Base-by-base conservation (phyloP, 331 rosid species). In the Quercus lobata region DNA sequence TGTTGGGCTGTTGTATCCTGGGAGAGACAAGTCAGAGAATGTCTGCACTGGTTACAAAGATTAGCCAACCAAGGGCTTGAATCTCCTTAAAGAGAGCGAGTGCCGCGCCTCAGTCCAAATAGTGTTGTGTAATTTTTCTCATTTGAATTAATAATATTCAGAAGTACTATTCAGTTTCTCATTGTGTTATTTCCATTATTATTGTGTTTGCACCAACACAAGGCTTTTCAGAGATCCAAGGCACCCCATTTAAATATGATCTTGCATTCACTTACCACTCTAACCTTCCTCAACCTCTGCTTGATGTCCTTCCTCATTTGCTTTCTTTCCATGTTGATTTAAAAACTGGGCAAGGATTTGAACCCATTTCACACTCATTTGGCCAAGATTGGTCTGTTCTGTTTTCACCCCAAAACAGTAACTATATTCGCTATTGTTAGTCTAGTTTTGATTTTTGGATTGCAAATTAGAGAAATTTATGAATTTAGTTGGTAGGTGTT, bases 211-310 rank as follows among this genome's bases (percentile, higher is more conserved):
- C n/a, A n/a, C n/a, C 97, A 94, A 86, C 98, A 92, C 82, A 80
- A 68, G 85, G 86, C 62, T 87, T 86, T 74, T 83, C 87, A 2
- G 79, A 80, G 63, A 46, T 74, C 71, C 78, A 71, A 25, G 85
- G 44, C 71, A 65, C 69, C 73, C 83, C 76, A 5, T 80, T 80
- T 73, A 84, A 91, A 5, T 78, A 79, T 73, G 87, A 91, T 86
- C 84, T 94, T 32, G 96, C 97, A 71, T 89, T 90, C 79, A 87
- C 97, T 65, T 81, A 90, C 72, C 86, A 84, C 82, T 90, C 97
- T 25, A 32, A 75, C 78, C 90, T 82, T 27, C 92, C 94, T 30
- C 87, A 57, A 22, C 86, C 81, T 62, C 77, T 94, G 76, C 58
- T 87, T 35, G 71, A 83, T 29, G 87, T 89, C 41, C 53, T 90